Evolutionary conservation across 257 asterid species (phyloP).

Genomic region (Verbascum thapsus): DNA sequence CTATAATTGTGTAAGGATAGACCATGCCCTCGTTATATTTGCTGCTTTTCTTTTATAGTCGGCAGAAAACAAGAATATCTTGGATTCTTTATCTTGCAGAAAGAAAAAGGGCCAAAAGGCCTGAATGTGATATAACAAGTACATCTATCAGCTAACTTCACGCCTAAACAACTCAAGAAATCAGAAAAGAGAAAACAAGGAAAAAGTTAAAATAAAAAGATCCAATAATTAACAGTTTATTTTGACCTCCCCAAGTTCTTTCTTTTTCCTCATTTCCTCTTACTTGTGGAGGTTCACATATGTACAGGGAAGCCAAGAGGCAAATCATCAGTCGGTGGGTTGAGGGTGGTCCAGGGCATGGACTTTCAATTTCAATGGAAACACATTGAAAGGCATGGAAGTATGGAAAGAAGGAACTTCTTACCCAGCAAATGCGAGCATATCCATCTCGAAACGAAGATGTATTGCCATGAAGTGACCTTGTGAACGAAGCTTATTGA

Average conservation of each 20-base stretch:
- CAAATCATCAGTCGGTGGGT: background rate
- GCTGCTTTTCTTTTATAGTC: conserved; percentile 3
- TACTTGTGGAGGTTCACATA: conserved; percentile 18
- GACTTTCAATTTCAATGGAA: conserved; percentile 13
- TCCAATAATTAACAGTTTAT: background rate
- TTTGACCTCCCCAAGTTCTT: conserved; percentile 3
- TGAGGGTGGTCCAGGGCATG: conserved; percentile 1
- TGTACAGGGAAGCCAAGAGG: conserved; percentile 12
- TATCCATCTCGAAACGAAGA: conserved; percentile 99
- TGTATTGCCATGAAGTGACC: conserved; percentile 98
- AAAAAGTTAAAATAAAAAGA: conserved; percentile 3
- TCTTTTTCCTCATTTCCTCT: background rate
- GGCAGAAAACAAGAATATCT: background rate
- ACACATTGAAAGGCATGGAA: conserved; percentile 25
- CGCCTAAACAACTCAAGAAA: conserved; percentile 23
- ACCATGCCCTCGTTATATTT: background rate
- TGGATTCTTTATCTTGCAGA: conserved; percentile 17
- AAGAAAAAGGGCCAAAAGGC: conserved; percentile 23
- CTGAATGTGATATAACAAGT: conserved; percentile 13
- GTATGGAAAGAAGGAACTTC: conserved; percentile 30
- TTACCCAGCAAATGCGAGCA: conserved; percentile 99
- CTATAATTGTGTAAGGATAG: background rate
- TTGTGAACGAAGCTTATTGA: conserved; percentile 78
- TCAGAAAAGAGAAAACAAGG: conserved; percentile 6
- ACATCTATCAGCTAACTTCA: conserved; percentile 12